Conservation (phyloP, 2,329 filamentous ascomycete genomes). For the Penicillium aurantiogriseum region DNA sequence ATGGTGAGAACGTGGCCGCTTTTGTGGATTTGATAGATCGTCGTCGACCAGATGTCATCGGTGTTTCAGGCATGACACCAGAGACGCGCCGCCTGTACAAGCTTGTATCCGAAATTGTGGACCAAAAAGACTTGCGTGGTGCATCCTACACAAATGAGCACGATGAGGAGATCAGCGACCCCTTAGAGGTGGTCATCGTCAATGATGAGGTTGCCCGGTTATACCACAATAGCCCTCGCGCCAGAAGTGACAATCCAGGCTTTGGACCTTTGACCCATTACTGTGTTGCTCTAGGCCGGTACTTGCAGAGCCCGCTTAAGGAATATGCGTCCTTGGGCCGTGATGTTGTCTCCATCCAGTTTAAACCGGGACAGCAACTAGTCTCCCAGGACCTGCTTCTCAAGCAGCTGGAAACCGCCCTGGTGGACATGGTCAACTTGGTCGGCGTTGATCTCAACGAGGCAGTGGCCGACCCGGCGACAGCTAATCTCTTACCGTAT, state of each 20-base stretch:
- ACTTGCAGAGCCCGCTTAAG: conserved; percentile 93
- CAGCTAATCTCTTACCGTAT: conserved; percentile 84
- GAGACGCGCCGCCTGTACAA: conserved; percentile 82
- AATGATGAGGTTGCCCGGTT: conserved; percentile 97
- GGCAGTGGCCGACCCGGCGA: conserved; percentile 75
- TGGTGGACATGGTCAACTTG: conserved; percentile 98
- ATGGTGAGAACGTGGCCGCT: conserved; percentile 62
- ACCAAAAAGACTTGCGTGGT: conserved; percentile 72
- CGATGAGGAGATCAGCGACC: conserved; percentile 71
- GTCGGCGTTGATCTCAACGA: conserved; percentile 95
- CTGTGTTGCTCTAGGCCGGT: conserved; percentile 83
- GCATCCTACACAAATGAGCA: conserved; percentile 83
- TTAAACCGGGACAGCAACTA: conserved; percentile 86
- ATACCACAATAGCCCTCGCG: conserved; percentile 86
- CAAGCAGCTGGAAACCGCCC: conserved; percentile 86
- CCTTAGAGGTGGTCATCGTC: conserved; percentile 82
- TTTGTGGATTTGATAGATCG: conserved; percentile 78
- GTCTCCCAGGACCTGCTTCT: conserved; percentile 83
- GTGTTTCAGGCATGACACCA: conserved; percentile 81
- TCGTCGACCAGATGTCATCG: conserved; percentile 84
- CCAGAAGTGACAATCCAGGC: conserved; percentile 74
- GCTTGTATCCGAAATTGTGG: conserved; percentile 75
- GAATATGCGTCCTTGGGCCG: conserved; percentile 92
- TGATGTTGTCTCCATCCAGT: conserved; percentile 80
- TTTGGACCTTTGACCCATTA: conserved; percentile 78